Base-by-base conservation (phyloP, 2,329 filamentous ascomycete genomes). In the Fusarium scirpi region DNA sequence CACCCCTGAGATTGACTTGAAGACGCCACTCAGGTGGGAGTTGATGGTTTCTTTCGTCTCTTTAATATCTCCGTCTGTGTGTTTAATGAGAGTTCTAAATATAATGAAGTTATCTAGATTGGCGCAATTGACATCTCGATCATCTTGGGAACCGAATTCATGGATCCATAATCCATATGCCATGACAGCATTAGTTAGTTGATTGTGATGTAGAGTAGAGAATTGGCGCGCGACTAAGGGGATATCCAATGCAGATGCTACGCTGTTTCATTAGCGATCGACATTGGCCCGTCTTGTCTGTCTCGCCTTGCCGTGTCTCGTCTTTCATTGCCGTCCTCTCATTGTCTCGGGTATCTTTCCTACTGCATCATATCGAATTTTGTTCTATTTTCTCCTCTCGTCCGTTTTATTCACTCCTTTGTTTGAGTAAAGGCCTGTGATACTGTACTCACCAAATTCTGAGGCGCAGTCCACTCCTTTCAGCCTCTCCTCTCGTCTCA, bases 231-330 rank as follows among this genome's bases (percentile, higher is more conserved):
- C 54, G 49, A 27, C 30, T 41, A 51, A 41, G 58, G 58, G 63
- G 58, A 53, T 38, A 38, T 38, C 10, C 34, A 38, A 38, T n/a
- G 34, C 34, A 38, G 18, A n/a, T 70, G 62, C 44, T 30, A 49
- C 51, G 48, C 57, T 54, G 45, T 63, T 58, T 71, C 63, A 70
- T 57, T 71, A 61, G 30, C 47, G 67, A 70, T 70, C 67, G 58
- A 65, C 67, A 65, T 53, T 53, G 49, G 15, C 49, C 38, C 25
- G 16, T 40, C 20, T 32, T 46, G 60, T 43, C 48, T 46, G 49
- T 52, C 24, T 52, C 49, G 49, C 49, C 24, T 22, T 46, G 15
- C 16, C 38, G 57, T 45, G 59, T 46, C 59, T 38, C 30, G 45
- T 59, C 24, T 60, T 38, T 53, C 30, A 20, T 15, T 40, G 15